A percentile compares a stretch with the other conserved stretches of the same genome.
phyloP scores from a whole-genome alignment of 1,139 yeast genomes.

The Lodderomyces beijingensis region DNA sequence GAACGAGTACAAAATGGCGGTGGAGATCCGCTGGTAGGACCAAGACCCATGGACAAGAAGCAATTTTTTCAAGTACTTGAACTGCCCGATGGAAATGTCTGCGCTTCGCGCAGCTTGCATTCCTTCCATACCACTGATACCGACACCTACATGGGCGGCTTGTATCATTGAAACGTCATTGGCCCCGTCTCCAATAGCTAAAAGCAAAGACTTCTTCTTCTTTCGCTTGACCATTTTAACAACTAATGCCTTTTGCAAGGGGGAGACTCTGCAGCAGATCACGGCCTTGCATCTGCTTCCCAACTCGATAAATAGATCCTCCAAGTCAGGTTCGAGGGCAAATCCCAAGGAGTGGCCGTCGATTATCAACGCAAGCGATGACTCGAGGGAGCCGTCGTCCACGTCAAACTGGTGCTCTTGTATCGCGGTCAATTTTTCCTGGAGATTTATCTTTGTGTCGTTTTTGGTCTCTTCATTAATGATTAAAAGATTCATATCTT shows the following conservation, averaged over 20 bases:
- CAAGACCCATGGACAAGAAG: slow-evolving; percentile 94
- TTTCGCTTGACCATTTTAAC: slow-evolving; percentile 75
- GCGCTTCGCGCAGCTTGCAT: slow-evolving; percentile 99
- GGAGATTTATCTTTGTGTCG: slow-evolving; percentile 66
- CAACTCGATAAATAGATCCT: slow-evolving; percentile 70
- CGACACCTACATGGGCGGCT: slow-evolving; percentile 96
- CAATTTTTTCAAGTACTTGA: slow-evolving; percentile 76
- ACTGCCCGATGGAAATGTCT: slow-evolving; percentile 95
- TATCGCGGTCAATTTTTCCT: slow-evolving; percentile 74
- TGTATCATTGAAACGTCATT: slow-evolving; percentile 99
- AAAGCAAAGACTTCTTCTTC: slow-evolving; percentile 60
- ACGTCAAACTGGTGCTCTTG: slow-evolving; percentile 62
- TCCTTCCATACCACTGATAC: slow-evolving; percentile 98
- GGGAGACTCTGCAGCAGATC: slow-evolving; percentile 91
- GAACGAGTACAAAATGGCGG: slow-evolving; percentile 89
- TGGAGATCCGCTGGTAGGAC: slow-evolving; percentile 93
- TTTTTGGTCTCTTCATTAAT: slow-evolving; percentile 82
- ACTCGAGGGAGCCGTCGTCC: slow-evolving; percentile 54
- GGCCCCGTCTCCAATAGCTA: slow-evolving; percentile 97
- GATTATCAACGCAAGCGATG: slow-evolving; percentile 79
- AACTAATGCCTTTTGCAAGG: slow-evolving; percentile 94
- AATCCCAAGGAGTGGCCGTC: slow-evolving; percentile 88
- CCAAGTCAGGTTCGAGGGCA: slow-evolving; percentile 81
- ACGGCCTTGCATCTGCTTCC: slow-evolving; percentile 93
- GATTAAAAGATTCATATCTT: slow-evolving; percentile 90